Evolutionary conservation across 805 yeast species (phyloP), one percentile per base, ranked within the genome.

Genomic region (Starmerella ratchasimensis): DNA sequence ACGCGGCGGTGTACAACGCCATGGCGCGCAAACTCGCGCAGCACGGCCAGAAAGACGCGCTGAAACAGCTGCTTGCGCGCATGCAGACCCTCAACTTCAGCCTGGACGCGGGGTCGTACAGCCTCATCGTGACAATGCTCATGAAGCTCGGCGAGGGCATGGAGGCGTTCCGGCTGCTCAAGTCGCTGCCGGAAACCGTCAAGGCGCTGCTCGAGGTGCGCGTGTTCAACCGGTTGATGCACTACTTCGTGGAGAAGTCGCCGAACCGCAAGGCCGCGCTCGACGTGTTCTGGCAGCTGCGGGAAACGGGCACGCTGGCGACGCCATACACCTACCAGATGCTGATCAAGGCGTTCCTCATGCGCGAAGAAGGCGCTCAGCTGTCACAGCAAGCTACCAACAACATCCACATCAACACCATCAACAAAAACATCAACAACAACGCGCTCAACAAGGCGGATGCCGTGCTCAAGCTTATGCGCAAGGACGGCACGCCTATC

Each of bases 281-380:
- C 27, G 40, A 51, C 5, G 48, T 54, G 25, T 60, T 56, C 31
- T 44, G 45, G 6, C 45, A 51, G 46, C 49, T 63, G 40, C 38
- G 52, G 10, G 29, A 41, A 4, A 31, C 49, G 3, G 55, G 56
- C 7, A 43, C 58, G 5, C 35, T 44, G 25, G 63, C 63, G 4
- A 53, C 64, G 3, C 45, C 63, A 2, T 57, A 51, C 34, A 59
- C 67, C n/a, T 64, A 62, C 49, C 57, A 56, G 42, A 52, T 64
- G 24, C 41, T 62, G 29, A 63, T 63, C 43, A 63, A 58, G 6
- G 49, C 47, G 34, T 59, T 47, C 56, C 53, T 49, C 45, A 53
- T 41, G 36, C 50, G 54, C 30, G 58, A 62, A 4, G 41, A 51
- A 8, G n/a, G n/a, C n/a, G n/a, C n/a, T n/a, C n/a, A n/a, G n/a